A percentile compares a stretch with the other conserved stretches of the same genome.
phyloP scores from a whole-genome alignment of 768 basidiomycete genomes.

The Chalciporus piperatus region DNA sequence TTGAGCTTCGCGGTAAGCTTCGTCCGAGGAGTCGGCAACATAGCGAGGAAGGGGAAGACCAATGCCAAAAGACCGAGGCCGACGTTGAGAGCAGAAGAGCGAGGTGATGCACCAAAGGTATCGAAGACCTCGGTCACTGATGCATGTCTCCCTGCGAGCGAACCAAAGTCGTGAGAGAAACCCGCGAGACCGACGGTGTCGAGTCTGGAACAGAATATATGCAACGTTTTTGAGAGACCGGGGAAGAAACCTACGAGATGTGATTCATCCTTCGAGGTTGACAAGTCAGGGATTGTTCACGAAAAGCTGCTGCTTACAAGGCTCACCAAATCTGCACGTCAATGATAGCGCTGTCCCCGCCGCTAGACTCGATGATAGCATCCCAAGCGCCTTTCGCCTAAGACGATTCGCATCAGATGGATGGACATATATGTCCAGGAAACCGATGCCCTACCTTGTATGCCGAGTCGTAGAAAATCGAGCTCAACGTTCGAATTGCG shows the following conservation, averaged over 20 bases:
- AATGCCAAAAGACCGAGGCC: constrained; percentile 37
- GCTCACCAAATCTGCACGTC: constrained; percentile 36
- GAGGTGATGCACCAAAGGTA: constrained; percentile 25
- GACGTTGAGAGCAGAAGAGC: constrained; percentile 24
- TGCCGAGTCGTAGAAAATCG: constrained; percentile 29
- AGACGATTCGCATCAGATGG: neutral
- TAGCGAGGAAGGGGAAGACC: constrained; percentile 34
- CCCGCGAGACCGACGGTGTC: constrained; percentile 59
- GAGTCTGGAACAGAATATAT: constrained; percentile 35
- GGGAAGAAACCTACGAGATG: constrained; percentile 25
- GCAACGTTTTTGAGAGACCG: neutral
- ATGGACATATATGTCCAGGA: neutral
- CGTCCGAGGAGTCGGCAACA: constrained; percentile 37
- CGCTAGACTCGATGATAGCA: constrained; percentile 21
- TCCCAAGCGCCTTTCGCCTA: constrained; percentile 34
- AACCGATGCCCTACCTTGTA: constrained; percentile 16
- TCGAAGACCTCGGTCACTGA: constrained; percentile 42
- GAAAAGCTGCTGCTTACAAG: neutral
- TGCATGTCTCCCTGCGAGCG: constrained; percentile 46
- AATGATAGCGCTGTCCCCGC: constrained; percentile 25
- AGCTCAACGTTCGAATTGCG: constrained; percentile 20
- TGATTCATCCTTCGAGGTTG: constrained; percentile 30
- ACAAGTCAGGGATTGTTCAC: neutral
- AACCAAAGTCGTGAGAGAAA: constrained; percentile 55
- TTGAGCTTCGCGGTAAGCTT: constrained; percentile 31